These are phyloP conservation scores for Monilinia polystroma DNA, from an alignment of 2,329 filamentous ascomycete species.

Conservation along the genomic window DNA sequence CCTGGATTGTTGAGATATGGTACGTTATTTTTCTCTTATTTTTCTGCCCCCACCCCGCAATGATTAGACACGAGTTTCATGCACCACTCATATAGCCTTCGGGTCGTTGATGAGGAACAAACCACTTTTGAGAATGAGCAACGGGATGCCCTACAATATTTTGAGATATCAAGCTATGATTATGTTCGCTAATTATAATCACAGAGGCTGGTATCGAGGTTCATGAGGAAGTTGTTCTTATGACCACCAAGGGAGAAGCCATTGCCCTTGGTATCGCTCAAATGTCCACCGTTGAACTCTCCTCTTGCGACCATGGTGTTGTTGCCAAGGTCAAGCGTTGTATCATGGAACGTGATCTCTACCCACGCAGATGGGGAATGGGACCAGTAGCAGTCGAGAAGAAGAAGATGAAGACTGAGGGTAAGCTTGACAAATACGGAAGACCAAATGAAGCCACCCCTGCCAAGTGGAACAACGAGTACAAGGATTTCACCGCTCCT, in stretches of 20 bases:
- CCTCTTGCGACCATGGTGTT: conserved; percentile 94
- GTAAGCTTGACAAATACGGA: conserved; percentile 97
- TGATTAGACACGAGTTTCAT: conserved; percentile 96
- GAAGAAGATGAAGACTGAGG: conserved; percentile 99
- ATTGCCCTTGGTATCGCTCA: conserved; percentile 95
- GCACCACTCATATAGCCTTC: conserved; percentile 98
- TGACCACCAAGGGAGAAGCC: conserved; percentile 98
- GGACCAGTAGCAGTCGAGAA: conserved; percentile 92
- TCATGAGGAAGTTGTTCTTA: conserved; percentile 93
- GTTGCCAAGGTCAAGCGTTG: conserved; percentile 99
- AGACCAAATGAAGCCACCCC: conserved; percentile 90
- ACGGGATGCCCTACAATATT: background rate
- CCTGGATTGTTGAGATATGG: conserved; percentile 90
- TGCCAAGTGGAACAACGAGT: conserved; percentile 86
- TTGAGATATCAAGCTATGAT: background rate
- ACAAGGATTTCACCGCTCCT: conserved; percentile 80
- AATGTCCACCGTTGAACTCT: conserved; percentile 97
- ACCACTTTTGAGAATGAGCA: conserved; percentile 22
- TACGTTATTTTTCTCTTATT: conserved; percentile 45
- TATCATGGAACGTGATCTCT: conserved; percentile 99
- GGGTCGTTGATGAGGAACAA: conserved; percentile 83
- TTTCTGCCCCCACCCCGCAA: conserved; percentile 45
- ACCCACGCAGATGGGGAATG: conserved; percentile 94
- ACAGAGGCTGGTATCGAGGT: conserved; percentile 85
- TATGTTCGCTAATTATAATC: conserved; percentile 35